Base-by-base conservation (phyloP, 345 rosid species). In the Salix exigua region DNA sequence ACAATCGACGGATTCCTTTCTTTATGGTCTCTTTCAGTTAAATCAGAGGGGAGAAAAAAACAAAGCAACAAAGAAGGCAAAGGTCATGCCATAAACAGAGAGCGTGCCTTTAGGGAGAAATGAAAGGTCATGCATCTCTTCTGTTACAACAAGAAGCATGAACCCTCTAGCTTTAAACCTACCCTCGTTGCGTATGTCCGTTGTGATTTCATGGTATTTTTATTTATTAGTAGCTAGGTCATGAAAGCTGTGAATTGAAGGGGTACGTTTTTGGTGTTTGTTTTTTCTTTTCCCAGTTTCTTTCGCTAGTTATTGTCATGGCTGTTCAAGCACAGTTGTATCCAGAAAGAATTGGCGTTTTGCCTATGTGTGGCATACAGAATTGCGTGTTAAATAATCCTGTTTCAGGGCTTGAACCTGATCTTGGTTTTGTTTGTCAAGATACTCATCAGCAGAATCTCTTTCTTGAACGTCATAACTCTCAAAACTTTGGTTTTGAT, bases 271-370 rank as follows among this genome's bases (percentile, higher is more conserved):
- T 73, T 35, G 80, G 71, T 73, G 35, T 11, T 51, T 18, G 26
- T 7, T 51, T 14, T 50, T 19, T 42, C 19, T 64, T 73, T 40
- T 23, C 46, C 75, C 46, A 11, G 40, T 46, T n/a, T 44, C 83
- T 61, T 58, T 70, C 44, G 6, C 16, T 7, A 11, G 65, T 55
- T 14, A 37, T 78, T 25, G 78, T 72, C 12, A 82, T 84, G 88
- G 88, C 79, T 73, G 81, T 87, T 78, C 89, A 79, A 73, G 82
- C 83, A 28, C 81, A 84, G 72, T 58, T 75, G 69, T 71, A 42
- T 50, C 75, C 85, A 53, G 88, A 87, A 48, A 79, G 65, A 62
- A 25, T 68, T 61, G 78, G 80, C 64, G 48, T 75, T 1, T 8
- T 64, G 21, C 84, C 85, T 9, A 21, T 82, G 76, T 77, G 38